Evolutionary conservation across 2,329 filamentous ascomycete genomes (phyloP), one percentile per base, ranked within the genome.

Genomic region (Nigrospora oryzae): DNA sequence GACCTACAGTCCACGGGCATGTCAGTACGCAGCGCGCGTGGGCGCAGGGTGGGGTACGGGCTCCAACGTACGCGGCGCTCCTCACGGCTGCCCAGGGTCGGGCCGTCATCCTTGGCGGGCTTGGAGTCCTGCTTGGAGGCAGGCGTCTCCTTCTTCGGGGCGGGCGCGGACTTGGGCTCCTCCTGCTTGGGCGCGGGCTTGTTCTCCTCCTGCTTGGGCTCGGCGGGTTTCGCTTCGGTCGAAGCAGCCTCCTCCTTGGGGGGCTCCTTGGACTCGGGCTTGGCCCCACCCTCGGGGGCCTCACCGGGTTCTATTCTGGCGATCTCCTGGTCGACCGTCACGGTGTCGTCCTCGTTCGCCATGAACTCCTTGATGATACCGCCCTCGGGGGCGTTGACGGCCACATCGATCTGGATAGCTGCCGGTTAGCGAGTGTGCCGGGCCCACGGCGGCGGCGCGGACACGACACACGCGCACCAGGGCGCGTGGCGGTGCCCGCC

Each of bases 281-380:
- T 71, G 54, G 77, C 74, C 53, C 71, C 66, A 49, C 76, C 79
- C 49, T 71, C 74, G 14, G 73, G 70, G 31, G 76, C 74, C 32
- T 79, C 85, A 41, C 88, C 88, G n/a, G 83, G 71, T 66, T 97
- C 91, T 41, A 98, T 67, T 64, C 83, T 89, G 51, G 91, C 77
- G 37, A 98, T 74, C 51, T 95, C 90, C 65, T 98, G 93, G 39
- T 91, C 93, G 46, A 97, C 93, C 11, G 80, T 85, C 35, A 98
- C 93, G 17, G 90, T 97, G 61, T 96, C 93, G 62, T 97, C 93
- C 67, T 97, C 93, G 51, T 81, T 88, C 52, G 84, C 93, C 31
- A 97, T 75, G 46, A 95, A 81, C 66, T 97, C 89, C 67, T 89
- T 95, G 68, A 98, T 88, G 30, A 82, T 86, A 54, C 93, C 93